These are phyloP conservation scores for Metschnikowia baotianmanensis DNA, from an alignment of 805 yeast genomes.

Conservation along the genomic window DNA sequence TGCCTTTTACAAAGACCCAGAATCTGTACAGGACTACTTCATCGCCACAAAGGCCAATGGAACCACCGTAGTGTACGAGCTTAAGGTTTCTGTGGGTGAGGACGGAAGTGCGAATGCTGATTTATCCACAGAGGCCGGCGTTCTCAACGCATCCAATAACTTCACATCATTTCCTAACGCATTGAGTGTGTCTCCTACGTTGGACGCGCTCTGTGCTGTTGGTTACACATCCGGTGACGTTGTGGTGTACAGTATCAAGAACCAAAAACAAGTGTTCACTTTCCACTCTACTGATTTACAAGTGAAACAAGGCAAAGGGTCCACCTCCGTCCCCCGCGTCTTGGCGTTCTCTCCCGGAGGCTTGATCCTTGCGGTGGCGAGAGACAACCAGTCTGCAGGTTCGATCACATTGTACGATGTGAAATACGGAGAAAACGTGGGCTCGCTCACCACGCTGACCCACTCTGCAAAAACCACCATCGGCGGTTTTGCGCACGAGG, in stretches of 20 bases:
- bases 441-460: slow-evolving; percentile 64
- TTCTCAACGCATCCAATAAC: slow-evolving; percentile 13
- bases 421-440: slow-evolving; percentile 71
- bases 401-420: slow-evolving; percentile 81
- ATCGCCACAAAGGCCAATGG: slow-evolving; percentile 62
- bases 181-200: slow-evolving; percentile 46
- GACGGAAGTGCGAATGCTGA: slow-evolving; percentile 18
- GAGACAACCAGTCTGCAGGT: slow-evolving; percentile 82
- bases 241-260: slow-evolving; percentile 60
- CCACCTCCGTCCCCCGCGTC: slow-evolving; percentile 60
- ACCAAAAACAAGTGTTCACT: slow-evolving; percentile 60
- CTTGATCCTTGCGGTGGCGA: slow-evolving; percentile 72
- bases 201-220: slow-evolving; percentile 49
- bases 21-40: slow-evolving; percentile 47
- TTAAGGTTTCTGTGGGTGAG: slow-evolving; percentile 26
- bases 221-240: slow-evolving; percentile 77
- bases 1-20: slow-evolving; percentile 53
- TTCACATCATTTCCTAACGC: slow-evolving; percentile 52
- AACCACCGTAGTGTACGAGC: slow-evolving; percentile 47
- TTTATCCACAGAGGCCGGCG: slow-evolving; percentile 9
- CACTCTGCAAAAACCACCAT: slow-evolving; percentile 65
- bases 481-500: slow-evolving; percentile 82
- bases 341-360: slow-evolving; percentile 82
- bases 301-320: slow-evolving; percentile 28
- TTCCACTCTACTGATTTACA: slow-evolving; percentile 57